phyloP scores from a whole-genome alignment of 257 asterid genomes.

The Cynanchum wilfordii region DNA sequence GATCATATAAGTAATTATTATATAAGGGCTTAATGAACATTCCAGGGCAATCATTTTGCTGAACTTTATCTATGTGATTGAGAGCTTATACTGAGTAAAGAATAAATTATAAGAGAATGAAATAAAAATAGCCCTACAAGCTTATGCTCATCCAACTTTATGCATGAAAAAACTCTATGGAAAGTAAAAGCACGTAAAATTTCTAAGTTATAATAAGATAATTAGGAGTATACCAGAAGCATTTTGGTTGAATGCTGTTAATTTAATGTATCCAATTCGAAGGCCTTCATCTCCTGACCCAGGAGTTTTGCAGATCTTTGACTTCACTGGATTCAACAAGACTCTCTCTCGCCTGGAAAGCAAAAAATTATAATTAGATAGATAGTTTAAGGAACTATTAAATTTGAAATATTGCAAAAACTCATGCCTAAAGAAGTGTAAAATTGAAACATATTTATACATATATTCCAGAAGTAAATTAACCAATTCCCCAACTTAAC shows the following conservation, averaged over 20 bases:
- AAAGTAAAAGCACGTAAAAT: not conserved
- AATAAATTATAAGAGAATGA: not conserved
- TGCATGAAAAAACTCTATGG: not conserved
- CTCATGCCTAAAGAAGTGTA: not conserved
- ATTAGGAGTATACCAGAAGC: constrained; percentile 63
- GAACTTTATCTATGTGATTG: not conserved
- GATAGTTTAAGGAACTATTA: constrained; percentile 1
- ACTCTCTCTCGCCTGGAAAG: constrained; percentile 80
- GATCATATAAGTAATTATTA: not conserved
- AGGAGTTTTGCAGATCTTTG: constrained; percentile 69
- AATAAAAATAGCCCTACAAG: not conserved
- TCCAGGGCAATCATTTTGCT: not conserved
- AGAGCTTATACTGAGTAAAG: not conserved
- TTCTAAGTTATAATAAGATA: not conserved
- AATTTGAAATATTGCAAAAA: not conserved
- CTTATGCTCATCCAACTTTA: not conserved
- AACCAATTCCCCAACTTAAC: not conserved
- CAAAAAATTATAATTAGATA: constrained; percentile 21
- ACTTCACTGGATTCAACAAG: constrained; percentile 82
- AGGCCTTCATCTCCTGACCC: constrained; percentile 55
- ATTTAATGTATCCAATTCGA: constrained; percentile 83
- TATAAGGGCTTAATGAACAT: not conserved
- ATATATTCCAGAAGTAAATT: not conserved
- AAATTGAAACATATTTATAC: not conserved
- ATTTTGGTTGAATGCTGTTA: constrained; percentile 88